phyloP scores from a whole-genome alignment of 2,329 filamentous ascomycete genomes.

The Stemphylium vesicarium region DNA sequence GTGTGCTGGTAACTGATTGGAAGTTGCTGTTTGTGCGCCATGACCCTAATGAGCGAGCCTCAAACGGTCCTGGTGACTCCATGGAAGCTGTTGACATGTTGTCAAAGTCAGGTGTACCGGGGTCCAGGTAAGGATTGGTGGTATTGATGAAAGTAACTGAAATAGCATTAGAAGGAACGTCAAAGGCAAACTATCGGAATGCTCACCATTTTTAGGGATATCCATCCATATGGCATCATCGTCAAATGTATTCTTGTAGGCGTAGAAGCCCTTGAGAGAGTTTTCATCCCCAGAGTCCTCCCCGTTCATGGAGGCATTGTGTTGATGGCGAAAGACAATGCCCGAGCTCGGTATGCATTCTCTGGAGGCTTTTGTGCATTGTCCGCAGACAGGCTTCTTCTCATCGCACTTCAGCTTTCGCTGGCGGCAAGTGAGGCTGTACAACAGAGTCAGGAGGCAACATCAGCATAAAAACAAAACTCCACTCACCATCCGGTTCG shows the following conservation, averaged over 20 bases:
- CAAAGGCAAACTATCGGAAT: neutral
- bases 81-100: constrained; percentile 40
- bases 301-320: constrained; percentile 72
- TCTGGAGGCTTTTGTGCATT: constrained; percentile 66
- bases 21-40: constrained; percentile 38
- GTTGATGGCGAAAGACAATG: constrained; percentile 71
- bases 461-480: neutral
- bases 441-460: constrained; percentile 12
- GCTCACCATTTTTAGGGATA: constrained; percentile 63
- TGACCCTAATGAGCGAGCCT: constrained; percentile 31
- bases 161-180: constrained; percentile 13
- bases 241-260: constrained; percentile 70
- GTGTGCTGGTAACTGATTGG: constrained; percentile 39
- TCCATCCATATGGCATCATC: constrained; percentile 67
- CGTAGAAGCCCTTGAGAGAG: constrained; percentile 66
- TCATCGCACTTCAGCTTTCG: constrained; percentile 71
- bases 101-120: constrained; percentile 45
- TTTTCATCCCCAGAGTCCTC: constrained; percentile 52
- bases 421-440: constrained; percentile 60
- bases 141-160: constrained; percentile 68
- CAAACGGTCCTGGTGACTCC: constrained; percentile 42
- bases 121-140: constrained; percentile 65
- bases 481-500: constrained; percentile 48
- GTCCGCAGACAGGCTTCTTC: constrained; percentile 65
- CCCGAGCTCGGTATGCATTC: constrained; percentile 67